Conservation (phyloP, 768 basidiomycete species). For the Amanita thiersii region DNA sequence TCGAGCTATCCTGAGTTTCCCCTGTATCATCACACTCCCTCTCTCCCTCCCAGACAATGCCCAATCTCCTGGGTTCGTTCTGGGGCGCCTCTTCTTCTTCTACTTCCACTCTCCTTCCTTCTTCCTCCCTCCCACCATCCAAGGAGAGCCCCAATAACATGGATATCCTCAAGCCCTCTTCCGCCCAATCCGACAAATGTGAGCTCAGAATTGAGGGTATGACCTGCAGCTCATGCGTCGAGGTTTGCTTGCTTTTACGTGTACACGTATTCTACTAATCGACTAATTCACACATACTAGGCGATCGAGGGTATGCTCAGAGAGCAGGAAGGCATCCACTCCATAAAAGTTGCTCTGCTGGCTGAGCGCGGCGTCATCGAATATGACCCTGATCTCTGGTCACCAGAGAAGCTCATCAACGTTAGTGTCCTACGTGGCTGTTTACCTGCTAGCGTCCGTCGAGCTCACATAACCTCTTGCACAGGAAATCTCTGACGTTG, state of each 20-base stretch:
- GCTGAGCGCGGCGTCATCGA: constrained; percentile 91
- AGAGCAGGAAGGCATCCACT: constrained; percentile 81
- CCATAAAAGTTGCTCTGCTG: constrained; percentile 91
- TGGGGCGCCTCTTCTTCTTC: background rate
- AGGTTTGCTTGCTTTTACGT: constrained; percentile 44
- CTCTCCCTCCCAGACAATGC: background rate
- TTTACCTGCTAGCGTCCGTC: constrained; percentile 1
- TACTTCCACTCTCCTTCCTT: background rate
- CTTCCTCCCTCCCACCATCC: constrained; percentile 4
- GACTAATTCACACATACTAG: constrained; percentile 25
- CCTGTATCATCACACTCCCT: background rate
- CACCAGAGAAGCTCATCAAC: constrained; percentile 64
- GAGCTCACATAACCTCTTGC: constrained; percentile 8
- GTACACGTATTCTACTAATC: background rate
- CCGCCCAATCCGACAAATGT: constrained; percentile 41
- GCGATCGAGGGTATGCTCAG: constrained; percentile 82
- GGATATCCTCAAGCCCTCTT: constrained; percentile 17
- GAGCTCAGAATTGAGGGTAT: constrained; percentile 83
- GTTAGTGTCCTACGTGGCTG: constrained; percentile 31
- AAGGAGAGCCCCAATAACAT: constrained; percentile 15
- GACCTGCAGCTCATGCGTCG: constrained; percentile 86
- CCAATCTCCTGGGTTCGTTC: background rate
- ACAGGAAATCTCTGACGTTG: constrained; percentile 89
- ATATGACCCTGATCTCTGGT: constrained; percentile 82
- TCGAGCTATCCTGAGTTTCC: background rate